Conservation (phyloP, 331 rosid species). For the Quercus lobata region DNA sequence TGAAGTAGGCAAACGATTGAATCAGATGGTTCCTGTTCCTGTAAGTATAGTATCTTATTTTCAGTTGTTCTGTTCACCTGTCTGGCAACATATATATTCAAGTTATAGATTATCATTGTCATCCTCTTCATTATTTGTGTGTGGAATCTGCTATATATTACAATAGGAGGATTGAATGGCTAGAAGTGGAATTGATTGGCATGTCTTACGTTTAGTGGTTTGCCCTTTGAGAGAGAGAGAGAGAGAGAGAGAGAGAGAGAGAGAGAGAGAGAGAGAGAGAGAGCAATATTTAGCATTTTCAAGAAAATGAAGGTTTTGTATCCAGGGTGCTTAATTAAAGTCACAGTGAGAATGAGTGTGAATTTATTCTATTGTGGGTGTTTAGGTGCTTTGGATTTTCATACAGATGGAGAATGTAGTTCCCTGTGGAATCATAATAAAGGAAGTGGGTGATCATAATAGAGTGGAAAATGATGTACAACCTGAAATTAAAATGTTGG, state of each 20-base stretch:
- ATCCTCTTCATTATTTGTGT: not conserved
- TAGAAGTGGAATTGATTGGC: not conserved
- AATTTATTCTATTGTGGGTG: not conserved
- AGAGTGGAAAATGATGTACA: too few relatives aligned
- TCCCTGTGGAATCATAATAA: too few relatives aligned
- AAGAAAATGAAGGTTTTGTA: not conserved
- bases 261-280: not conserved
- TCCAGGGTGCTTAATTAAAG: not conserved
- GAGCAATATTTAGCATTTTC: not conserved
- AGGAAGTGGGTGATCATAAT: too few relatives aligned
- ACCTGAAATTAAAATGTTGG: too few relatives aligned
- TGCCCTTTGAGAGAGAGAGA: not conserved
- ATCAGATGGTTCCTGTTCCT: constrained; percentile 83
- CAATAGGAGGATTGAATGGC: not conserved
- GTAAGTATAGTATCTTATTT: constrained; percentile 30
- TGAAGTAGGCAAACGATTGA: constrained; percentile 85
- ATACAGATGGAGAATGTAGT: too few relatives aligned
- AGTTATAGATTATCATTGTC: not conserved
- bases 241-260: not conserved
- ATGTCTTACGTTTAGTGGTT: not conserved
- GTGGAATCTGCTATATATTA: not conserved
- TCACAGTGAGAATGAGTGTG: not conserved
- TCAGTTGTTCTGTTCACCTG: not conserved
- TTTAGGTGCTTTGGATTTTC: too few relatives aligned
- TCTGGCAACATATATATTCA: not conserved